phyloP scores from a whole-genome alignment of 2,329 filamentous ascomycete genomes.

The Fusarium sororula region DNA sequence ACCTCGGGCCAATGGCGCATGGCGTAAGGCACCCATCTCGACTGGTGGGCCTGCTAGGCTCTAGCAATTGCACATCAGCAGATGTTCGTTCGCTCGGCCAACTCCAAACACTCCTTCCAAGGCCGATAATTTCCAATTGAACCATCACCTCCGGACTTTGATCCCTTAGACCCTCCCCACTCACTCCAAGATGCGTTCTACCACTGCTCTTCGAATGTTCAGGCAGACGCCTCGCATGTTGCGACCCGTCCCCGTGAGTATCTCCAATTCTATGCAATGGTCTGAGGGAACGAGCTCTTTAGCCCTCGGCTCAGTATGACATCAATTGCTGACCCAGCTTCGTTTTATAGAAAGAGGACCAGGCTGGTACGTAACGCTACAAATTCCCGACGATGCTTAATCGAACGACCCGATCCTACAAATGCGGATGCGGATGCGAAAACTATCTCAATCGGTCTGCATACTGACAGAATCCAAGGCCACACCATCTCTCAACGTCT shows the following conservation, averaged over 20 bases:
- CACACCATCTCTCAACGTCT: slow-evolving; percentile 97
- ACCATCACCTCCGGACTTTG: slow-evolving; percentile 42
- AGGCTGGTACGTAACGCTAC: slow-evolving; percentile 66
- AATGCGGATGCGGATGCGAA: neutral
- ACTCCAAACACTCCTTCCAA: slow-evolving; percentile 44
- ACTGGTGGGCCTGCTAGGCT: slow-evolving; percentile 43
- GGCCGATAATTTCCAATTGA: slow-evolving; percentile 47
- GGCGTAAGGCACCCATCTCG: slow-evolving; percentile 48
- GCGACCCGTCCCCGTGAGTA: slow-evolving; percentile 75
- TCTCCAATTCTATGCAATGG: slow-evolving; percentile 15
- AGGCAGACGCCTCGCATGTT: slow-evolving; percentile 73
- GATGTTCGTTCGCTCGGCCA: slow-evolving; percentile 48
- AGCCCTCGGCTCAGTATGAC: slow-evolving; percentile 32
- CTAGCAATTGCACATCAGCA: slow-evolving; percentile 49
- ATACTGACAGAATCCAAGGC: slow-evolving; percentile 63
- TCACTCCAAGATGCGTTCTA: slow-evolving; percentile 69
- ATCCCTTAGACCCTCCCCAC: slow-evolving; percentile 42
- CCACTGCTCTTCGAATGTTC: slow-evolving; percentile 73
- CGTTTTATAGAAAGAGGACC: slow-evolving; percentile 68
- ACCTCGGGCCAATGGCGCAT: slow-evolving; percentile 47
- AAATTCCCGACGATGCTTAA: slow-evolving; percentile 16
- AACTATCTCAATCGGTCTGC: slow-evolving; percentile 26
- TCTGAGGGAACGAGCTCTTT: slow-evolving; percentile 35
- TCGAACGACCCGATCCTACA: slow-evolving; percentile 21
- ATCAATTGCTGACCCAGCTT: slow-evolving; percentile 40